Percentiles rank a stretch among this genome's conserved stretches.
These are phyloP conservation scores for Nemania bipapillata DNA, from an alignment of 2,329 filamentous ascomycete species.

Conservation along the genomic window DNA sequence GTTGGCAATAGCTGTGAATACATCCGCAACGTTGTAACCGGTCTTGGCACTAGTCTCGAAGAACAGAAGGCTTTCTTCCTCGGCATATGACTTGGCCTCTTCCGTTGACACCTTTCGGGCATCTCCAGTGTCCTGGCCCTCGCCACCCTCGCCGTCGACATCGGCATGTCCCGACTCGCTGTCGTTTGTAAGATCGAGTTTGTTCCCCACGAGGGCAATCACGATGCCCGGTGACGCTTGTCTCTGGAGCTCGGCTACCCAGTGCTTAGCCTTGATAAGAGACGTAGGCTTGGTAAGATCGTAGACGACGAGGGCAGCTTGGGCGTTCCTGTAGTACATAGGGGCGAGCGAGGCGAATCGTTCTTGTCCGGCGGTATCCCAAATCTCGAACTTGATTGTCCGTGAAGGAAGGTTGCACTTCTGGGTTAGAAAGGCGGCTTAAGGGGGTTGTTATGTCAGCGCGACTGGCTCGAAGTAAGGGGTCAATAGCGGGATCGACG, in stretches of 20 bases:
- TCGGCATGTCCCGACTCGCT: slow-evolving; percentile 54
- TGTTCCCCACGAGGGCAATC: slow-evolving; percentile 96
- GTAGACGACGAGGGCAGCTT: slow-evolving; percentile 97
- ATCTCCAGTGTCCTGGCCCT: slow-evolving; percentile 71
- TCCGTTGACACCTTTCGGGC: slow-evolving; percentile 89
- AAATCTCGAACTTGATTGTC: slow-evolving; percentile 95
- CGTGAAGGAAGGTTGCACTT: slow-evolving; percentile 95
- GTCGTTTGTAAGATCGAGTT: slow-evolving; percentile 85
- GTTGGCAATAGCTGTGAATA: slow-evolving; percentile 98
- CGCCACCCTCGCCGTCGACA: slow-evolving; percentile 62
- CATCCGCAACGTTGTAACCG: slow-evolving; percentile 90
- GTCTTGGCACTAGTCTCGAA: slow-evolving; percentile 99
- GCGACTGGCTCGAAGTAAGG: slow-evolving; percentile 26
- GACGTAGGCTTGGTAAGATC: slow-evolving; percentile 97
- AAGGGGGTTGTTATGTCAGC: slow-evolving; percentile 27
- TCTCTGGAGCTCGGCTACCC: slow-evolving; percentile 96
- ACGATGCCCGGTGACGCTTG: slow-evolving; percentile 97
- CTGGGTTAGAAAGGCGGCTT: slow-evolving; percentile 96
- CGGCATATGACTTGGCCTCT: slow-evolving; percentile 91
- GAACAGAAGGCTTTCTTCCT: slow-evolving; percentile 93
- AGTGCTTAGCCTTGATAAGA: slow-evolving; percentile 96
- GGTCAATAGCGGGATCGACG: slow-evolving; percentile 34
- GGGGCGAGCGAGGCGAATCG: slow-evolving; percentile 95
- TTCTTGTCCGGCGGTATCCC: slow-evolving; percentile 98
- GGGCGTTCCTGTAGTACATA: slow-evolving; percentile 99